Percentiles rank a stretch among this genome's conserved stretches.
phyloP scores from a whole-genome alignment of 306 rosid species.

The Medicago truncatula region MtrunA17r5.0-ANR NC_053044.1:56566501-56567000 shows the following conservation, averaged over 20 bases:
- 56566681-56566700: slow-evolving; percentile 93
- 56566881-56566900: neutral
- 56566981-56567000: neutral
- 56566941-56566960: slow-evolving; percentile 6
- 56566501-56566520: neutral
- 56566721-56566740: slow-evolving; percentile 92
- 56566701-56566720: slow-evolving; percentile 97
- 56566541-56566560: slow-evolving; percentile 94
- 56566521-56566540: slow-evolving; percentile 77
- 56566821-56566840: slow-evolving; percentile 3
- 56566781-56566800: slow-evolving; percentile 95
- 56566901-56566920: neutral
- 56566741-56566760: slow-evolving; percentile 88
- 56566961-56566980: neutral
- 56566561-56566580: slow-evolving; percentile 92
- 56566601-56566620: slow-evolving; percentile 95
- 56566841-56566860: neutral
- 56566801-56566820: slow-evolving; percentile 58
- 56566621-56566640: slow-evolving; percentile 87
- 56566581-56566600: slow-evolving; percentile 98
- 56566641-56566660: slow-evolving; percentile 98
- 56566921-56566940: neutral
- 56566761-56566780: slow-evolving; percentile 99
- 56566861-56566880: neutral
- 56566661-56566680: slow-evolving; percentile 97